phyloP scores from a whole-genome alignment of 2,329 filamentous ascomycete genomes.

The Clarireedia hainanense region DNA sequence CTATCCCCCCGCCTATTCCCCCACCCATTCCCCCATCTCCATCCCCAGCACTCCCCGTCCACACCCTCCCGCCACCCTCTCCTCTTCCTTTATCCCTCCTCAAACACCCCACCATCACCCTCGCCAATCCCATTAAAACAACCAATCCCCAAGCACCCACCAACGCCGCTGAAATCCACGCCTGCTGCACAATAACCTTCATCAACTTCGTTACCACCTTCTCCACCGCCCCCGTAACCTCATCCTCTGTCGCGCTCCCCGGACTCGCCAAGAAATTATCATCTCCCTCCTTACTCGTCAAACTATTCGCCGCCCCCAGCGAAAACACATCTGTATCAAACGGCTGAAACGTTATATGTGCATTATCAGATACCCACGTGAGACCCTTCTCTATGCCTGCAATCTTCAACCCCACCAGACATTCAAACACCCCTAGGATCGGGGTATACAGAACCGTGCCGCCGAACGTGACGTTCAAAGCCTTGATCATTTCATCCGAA shows the following conservation, averaged over 20 bases:
- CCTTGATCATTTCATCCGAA: conserved; percentile 65
- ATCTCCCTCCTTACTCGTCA: conserved; percentile 50
- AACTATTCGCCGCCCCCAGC: conserved; percentile 58
- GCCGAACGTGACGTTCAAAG: conserved; percentile 71
- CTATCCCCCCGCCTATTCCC: too few species aligned
- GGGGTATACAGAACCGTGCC: conserved; percentile 73
- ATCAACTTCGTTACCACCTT: conserved; percentile 61
- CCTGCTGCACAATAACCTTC: conserved; percentile 64
- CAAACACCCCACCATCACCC: too few species aligned
- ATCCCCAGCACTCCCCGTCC: too few species aligned
- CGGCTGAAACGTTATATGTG: conserved; percentile 71
- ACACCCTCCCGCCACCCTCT: too few species aligned
- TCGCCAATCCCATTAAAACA: too few species aligned
- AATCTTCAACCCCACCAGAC: conserved; percentile 82
- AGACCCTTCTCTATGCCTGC: conserved; percentile 76
- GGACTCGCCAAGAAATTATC: conserved; percentile 72
- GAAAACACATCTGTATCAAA: conserved; percentile 79
- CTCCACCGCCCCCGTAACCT: conserved; percentile 68
- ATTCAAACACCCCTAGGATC: conserved; percentile 72
- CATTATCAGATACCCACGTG: conserved; percentile 89
- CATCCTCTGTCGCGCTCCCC: conserved; percentile 65
- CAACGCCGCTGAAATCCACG: too few species aligned
- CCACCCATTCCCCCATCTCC: too few species aligned
- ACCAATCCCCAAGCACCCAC: too few species aligned
- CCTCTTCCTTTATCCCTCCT: too few species aligned